Evolutionary conservation across 352 stramenopile genomes (phyloP).

Genomic region (Phytopythium montanum): DNA sequence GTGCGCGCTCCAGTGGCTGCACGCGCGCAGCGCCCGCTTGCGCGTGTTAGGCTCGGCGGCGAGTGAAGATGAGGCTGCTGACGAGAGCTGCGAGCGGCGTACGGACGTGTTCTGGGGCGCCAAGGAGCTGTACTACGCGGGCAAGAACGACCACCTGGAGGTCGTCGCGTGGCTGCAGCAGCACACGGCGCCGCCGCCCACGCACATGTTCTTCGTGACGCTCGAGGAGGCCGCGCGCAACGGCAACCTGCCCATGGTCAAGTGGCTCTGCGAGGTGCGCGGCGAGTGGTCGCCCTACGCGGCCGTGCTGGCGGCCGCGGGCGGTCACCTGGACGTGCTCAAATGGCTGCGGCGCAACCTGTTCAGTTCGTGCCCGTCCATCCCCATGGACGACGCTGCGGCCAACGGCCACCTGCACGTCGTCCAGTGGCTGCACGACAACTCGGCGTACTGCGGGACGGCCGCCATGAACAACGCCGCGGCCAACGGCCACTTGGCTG

Average conservation of each 20-base stretch:
- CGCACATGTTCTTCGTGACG: conserved; percentile 38
- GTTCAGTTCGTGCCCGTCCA: conserved; percentile 29
- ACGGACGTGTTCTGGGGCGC: conserved; percentile 28
- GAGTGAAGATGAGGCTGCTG: background rate
- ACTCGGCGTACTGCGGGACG: conserved; percentile 23
- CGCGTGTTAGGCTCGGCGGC: background rate
- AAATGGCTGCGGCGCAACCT: conserved; percentile 28
- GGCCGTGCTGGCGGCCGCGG: conserved; percentile 23
- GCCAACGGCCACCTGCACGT: conserved; percentile 21
- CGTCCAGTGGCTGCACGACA: conserved; percentile 22
- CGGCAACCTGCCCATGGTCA: conserved; percentile 24
- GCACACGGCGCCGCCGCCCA: conserved; percentile 28
- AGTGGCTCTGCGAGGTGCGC: conserved; percentile 26
- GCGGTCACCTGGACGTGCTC: conserved; percentile 27
- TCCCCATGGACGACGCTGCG: conserved; percentile 27
- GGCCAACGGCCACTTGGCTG: conserved; percentile 38
- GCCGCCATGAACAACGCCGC: conserved; percentile 58
- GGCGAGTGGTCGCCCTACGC: conserved; percentile 29
- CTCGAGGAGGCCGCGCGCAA: conserved; percentile 27
- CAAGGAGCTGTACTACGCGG: conserved; percentile 34
- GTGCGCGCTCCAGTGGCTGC: conserved; percentile 22
- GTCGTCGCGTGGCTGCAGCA: conserved; percentile 34
- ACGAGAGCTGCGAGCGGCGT: background rate
- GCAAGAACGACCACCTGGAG: conserved; percentile 21
- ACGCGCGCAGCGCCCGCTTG: conserved; percentile 1